A percentile compares a stretch with the other conserved stretches of the same genome.
Evolutionary conservation across 2,329 filamentous ascomycete genomes (phyloP).

Genomic region (Aspergillus thermomutatus): DNA sequence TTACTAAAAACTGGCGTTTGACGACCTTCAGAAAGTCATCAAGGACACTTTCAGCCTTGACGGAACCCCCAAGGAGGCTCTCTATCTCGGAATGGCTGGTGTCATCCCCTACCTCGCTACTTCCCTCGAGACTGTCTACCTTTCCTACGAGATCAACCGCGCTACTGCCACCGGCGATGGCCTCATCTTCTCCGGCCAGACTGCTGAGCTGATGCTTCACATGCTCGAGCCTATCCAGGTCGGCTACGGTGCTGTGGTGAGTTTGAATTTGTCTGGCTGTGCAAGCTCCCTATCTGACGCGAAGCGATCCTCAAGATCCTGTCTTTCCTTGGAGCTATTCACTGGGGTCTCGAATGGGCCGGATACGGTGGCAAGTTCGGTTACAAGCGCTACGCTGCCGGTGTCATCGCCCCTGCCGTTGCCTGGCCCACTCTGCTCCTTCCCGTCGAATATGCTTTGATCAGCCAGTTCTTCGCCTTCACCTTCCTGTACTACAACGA

Average conservation of each 20-base stretch:
- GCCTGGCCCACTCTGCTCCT: constrained; percentile 89
- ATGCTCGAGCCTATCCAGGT: constrained; percentile 83
- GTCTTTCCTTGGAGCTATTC: constrained; percentile 88
- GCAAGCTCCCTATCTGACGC: constrained; percentile 1
- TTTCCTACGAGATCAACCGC: constrained; percentile 79
- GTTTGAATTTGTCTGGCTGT: constrained; percentile 27
- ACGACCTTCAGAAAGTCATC: constrained; percentile 53
- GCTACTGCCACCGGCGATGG: constrained; percentile 58
- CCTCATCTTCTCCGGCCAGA: constrained; percentile 65
- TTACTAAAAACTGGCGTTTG: constrained; percentile 6
- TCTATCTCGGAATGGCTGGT: constrained; percentile 69
- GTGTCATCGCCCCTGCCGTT: constrained; percentile 71
- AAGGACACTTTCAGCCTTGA: constrained; percentile 66
- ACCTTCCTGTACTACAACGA: constrained; percentile 83
- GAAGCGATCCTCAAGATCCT: constrained; percentile 60
- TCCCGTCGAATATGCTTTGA: constrained; percentile 79
- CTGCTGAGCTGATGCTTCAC: constrained; percentile 68
- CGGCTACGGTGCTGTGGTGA: constrained; percentile 80
- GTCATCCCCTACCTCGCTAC: constrained; percentile 83
- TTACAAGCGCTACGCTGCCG: constrained; percentile 77
- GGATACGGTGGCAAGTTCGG: constrained; percentile 65
- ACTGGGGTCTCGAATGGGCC: constrained; percentile 89
- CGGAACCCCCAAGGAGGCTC: constrained; percentile 64
- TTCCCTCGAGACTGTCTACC: constrained; percentile 75
- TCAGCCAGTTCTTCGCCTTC: constrained; percentile 81